Evolutionary conservation across 495 filamentous ascomycete species (phyloP), one percentile per base, ranked within the genome.

Genomic region (Saxispiralis lemnorum): DNA sequence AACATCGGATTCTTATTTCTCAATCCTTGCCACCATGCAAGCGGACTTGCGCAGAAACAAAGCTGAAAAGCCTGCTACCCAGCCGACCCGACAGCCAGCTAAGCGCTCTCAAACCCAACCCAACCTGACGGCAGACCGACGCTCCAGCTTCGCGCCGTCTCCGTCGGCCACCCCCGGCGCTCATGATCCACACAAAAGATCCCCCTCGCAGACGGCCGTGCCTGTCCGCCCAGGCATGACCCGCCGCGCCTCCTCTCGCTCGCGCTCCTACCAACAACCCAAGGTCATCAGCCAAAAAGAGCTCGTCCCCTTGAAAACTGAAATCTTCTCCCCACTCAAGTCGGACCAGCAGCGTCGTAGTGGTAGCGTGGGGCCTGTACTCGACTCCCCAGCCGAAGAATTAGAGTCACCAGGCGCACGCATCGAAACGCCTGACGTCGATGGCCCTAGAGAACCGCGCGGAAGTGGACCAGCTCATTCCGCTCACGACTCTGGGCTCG

Each of bases 271-370:
- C 20, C 6, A 38, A 6, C 20, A 35, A 31, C 50, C 50, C 15
- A 53, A 49, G 18, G 46, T 49, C 7, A 39, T 38, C 13, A 16
- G 38, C 3, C 46, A 48, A 20, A 18, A 39, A 13, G 14, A 43
- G 31, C 41, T 28, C 14, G 46, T 53, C 5, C 45, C 45, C 17
- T 28, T 53, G 16, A 53, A 53, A 18, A 15, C 35, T 6, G 50
- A 49, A 20, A 19, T 53, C 17, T 53, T 53, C 34, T 53, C 50
- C n/a, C 50, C 50, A n/a, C 24, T 53, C 20, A 49, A 53, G 43
- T 28, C 24, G 5, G 24, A 28, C 24, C 24, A 28, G n/a, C 31
- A 33, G 34, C 34, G 16, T 6, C 34, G 16, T 9, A 28, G 24
- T 9, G 24, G 24, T 9, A 28, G 24, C 9, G 24, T 28, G 5